Evolutionary conservation across 2,329 filamentous ascomycete genomes (phyloP), one percentile per base, ranked within the genome.

Genomic region (Ophiobolus disseminans): DNA sequence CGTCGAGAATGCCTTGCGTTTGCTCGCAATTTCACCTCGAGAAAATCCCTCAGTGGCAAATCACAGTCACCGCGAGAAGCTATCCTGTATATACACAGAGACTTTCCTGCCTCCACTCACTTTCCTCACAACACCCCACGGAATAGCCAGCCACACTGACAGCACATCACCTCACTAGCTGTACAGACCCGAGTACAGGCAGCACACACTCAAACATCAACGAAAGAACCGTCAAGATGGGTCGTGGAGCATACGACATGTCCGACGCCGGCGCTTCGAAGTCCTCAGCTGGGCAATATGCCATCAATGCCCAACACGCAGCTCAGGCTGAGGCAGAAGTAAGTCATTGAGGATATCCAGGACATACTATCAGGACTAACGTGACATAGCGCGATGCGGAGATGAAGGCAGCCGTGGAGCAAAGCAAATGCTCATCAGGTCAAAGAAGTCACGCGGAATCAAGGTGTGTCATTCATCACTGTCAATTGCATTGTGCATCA

Each of bases 201-300:
- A 19, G 10, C n/a, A n/a, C 11, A 21, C n/a, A 32, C 32, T 5
- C 22, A n/a, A 7, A 34, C 19, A 26, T 3, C 13, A 10, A 20
- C 32, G 2, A 10, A 36, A 13, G 1, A 17, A 9, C 11, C 13
- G 7, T 5, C 17, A 51, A 10, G 13, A 65, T 65, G 60, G 57
- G 57, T 0, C 60, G 59, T 1, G 57, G 50, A 1, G 62, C 34
- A 4, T 66, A 66, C 42, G 62, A 65, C 32, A 36, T 30, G 1
- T 63, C 55, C 0, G 40, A 45, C 14, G 52, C 40, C 11, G 19
- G 6, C 4, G 16, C 37, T 2, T 13, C 34, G 1, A 42, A 42
- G 21, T 53, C 56, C 2, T 45, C 45, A 0, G 48, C 49, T 4
- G 59, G 44, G 8, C 23, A 16, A 2, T 25, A 16, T 2, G 48